These are phyloP conservation scores for Populus tremula DNA, from an alignment of 345 rosid species.

Conservation along the genomic window DNA sequence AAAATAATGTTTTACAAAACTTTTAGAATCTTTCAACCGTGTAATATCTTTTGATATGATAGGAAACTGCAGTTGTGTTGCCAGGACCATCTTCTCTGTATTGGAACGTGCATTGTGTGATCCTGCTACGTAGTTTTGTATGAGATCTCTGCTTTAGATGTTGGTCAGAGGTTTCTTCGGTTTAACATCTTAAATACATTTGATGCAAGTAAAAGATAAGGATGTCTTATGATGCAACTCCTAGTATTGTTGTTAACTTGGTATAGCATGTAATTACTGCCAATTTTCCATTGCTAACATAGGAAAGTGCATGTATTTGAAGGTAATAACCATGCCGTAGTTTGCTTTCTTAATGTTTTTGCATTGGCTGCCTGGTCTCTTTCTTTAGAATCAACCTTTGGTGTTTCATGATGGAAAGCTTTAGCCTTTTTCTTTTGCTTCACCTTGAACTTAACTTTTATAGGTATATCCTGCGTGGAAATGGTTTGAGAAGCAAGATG, in stretches of 20 bases:
- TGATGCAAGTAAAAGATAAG: background rate
- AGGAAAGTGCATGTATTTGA: background rate
- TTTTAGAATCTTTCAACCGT: background rate
- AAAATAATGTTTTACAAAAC: background rate
- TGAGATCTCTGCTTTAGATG: background rate
- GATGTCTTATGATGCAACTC: too few relatives aligned
- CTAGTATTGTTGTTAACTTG: background rate
- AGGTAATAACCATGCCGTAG: background rate
- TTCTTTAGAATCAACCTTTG: conserved; percentile 3
- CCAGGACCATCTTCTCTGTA: background rate
- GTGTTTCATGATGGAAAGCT: conserved; percentile 7
- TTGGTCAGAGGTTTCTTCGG: background rate
- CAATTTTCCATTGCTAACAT: background rate
- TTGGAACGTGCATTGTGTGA: background rate
- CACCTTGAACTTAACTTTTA: conserved; percentile 6
- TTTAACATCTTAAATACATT: background rate
- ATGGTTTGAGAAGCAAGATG: conserved; percentile 99
- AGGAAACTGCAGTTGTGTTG: background rate
- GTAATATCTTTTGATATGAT: background rate
- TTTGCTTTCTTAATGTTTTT: background rate
- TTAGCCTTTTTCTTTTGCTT: background rate
- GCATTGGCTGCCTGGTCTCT: background rate
- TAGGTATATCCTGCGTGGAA: conserved; percentile 99
- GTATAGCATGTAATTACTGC: background rate
- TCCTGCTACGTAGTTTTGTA: background rate